phyloP scores from a whole-genome alignment of 1,284 basidiomycete species.

The Vanrija humicola region DNA sequence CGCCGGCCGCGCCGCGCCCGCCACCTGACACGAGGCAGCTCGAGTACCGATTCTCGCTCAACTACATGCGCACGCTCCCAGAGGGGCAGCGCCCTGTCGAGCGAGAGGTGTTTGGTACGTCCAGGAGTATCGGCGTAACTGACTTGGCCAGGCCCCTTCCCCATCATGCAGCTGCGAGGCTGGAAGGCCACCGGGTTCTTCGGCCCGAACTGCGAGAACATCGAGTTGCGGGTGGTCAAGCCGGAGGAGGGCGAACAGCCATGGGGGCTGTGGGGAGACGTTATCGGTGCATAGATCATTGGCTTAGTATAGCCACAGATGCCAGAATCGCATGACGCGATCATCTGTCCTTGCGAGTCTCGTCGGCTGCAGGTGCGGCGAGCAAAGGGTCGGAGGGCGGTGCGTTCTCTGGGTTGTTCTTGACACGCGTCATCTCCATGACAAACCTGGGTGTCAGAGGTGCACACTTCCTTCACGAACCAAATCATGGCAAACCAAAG shows the following conservation, averaged over 20 bases:
- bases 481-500: slow-evolving; percentile 46
- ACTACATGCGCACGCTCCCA: slow-evolving; percentile 42
- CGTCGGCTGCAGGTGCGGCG: background rate
- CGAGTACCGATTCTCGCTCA: slow-evolving; percentile 49
- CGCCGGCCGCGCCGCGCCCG: slow-evolving; percentile 10
- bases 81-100: slow-evolving; percentile 47
- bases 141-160: slow-evolving; percentile 43
- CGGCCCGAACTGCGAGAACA: slow-evolving; percentile 45
- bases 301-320: no score
- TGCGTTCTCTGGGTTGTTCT: slow-evolving; percentile 40
- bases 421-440: slow-evolving; percentile 38
- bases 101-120: slow-evolving; percentile 48
- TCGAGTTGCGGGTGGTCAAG: slow-evolving; percentile 39
- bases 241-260: slow-evolving; percentile 13
- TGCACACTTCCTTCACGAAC: slow-evolving; percentile 16
- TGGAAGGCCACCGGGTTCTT: slow-evolving; percentile 49
- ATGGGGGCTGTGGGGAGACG: slow-evolving; percentile 43
- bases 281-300: slow-evolving; percentile 20
- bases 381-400: slow-evolving; percentile 17
- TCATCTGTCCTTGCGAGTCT: slow-evolving; percentile 32
- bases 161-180: slow-evolving; percentile 29
- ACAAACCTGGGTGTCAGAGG: slow-evolving; percentile 35
- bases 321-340: background rate
- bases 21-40: slow-evolving; percentile 39
- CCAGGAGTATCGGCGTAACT: background rate